Conservation (phyloP, 768 basidiomycete species). For the Lactarius pseudohatsudake region DNA sequence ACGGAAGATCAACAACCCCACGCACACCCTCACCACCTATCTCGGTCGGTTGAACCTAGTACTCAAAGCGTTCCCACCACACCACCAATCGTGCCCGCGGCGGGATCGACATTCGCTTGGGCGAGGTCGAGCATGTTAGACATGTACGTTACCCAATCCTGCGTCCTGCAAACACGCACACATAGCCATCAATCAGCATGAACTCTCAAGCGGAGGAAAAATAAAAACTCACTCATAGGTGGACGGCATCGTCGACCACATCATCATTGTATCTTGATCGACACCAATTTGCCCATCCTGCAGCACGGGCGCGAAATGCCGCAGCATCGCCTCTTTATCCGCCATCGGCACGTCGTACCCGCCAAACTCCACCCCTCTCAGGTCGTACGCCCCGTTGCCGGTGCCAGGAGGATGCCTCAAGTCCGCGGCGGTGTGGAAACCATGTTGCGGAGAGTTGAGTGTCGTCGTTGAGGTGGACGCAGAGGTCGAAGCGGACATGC, state of each 20-base stretch:
- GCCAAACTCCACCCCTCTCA: constrained; percentile 18
- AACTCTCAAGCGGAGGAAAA: not conserved
- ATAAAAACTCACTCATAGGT: constrained; percentile 23
- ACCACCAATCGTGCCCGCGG: not conserved
- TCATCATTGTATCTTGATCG: constrained; percentile 29
- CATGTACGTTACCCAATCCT: constrained; percentile 30
- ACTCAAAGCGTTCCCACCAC: not conserved
- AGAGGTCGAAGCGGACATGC: not conserved
- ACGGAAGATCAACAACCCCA: not conserved
- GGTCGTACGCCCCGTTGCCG: constrained; percentile 1
- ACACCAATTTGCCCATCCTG: constrained; percentile 29
- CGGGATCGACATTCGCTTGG: constrained; percentile 3
- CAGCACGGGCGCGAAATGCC: constrained; percentile 12
- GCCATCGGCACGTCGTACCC: constrained; percentile 13
- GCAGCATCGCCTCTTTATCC: constrained; percentile 17
- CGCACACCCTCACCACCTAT: not conserved
- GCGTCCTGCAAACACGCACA: constrained; percentile 10
- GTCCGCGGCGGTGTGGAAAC: constrained; percentile 9
- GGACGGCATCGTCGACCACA: constrained; percentile 30
- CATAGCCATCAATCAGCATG: constrained; percentile 2
- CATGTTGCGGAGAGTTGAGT: constrained; percentile 9
- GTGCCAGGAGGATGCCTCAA: not conserved
- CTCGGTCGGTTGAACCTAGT: not conserved
- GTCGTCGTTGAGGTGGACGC: constrained; percentile 3
- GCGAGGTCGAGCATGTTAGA: constrained; percentile 23